Evolutionary conservation across 192 early-diverging fungal genomes (phyloP).

Genomic region (Pilobolus umbonatus): DNA sequence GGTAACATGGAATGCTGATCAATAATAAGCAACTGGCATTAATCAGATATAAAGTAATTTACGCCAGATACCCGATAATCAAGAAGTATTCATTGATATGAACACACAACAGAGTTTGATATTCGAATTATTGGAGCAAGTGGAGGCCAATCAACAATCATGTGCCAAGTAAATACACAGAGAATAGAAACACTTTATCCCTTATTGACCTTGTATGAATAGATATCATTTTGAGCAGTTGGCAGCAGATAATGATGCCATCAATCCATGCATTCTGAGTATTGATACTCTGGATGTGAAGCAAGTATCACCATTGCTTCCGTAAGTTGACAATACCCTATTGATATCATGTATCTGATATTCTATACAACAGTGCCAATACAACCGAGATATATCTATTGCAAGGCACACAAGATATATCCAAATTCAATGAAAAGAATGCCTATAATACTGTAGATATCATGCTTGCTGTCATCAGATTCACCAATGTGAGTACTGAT

Average conservation of each 20-base stretch:
- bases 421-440: constrained; percentile 74
- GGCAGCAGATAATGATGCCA: constrained; percentile 72
- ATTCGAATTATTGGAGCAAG: constrained; percentile 78
- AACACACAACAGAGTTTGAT: constrained; percentile 77
- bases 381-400: constrained; percentile 44
- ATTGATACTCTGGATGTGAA: not conserved
- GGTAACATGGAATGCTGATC: constrained; percentile 5
- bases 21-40: not conserved
- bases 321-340: constrained; percentile 40
- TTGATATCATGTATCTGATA: not conserved
- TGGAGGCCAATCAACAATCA: constrained; percentile 43
- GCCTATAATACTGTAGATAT: constrained; percentile 61
- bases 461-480: constrained; percentile 65
- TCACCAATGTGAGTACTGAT: constrained; percentile 67
- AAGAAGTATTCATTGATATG: constrained; percentile 82
- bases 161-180: constrained; percentile 42
- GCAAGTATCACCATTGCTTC: constrained; percentile 44
- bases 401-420: constrained; percentile 60
- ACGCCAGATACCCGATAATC: constrained; percentile 83
- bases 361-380: constrained; percentile 10
- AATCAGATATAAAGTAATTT: constrained; percentile 48
- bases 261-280: constrained; percentile 14
- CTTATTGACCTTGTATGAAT: not conserved
- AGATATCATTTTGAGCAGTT: constrained; percentile 80
- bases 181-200: not conserved